These are phyloP conservation scores for Fusarium falciforme DNA, from an alignment of 2,329 filamentous ascomycete species.

Conservation along the genomic window DNA sequence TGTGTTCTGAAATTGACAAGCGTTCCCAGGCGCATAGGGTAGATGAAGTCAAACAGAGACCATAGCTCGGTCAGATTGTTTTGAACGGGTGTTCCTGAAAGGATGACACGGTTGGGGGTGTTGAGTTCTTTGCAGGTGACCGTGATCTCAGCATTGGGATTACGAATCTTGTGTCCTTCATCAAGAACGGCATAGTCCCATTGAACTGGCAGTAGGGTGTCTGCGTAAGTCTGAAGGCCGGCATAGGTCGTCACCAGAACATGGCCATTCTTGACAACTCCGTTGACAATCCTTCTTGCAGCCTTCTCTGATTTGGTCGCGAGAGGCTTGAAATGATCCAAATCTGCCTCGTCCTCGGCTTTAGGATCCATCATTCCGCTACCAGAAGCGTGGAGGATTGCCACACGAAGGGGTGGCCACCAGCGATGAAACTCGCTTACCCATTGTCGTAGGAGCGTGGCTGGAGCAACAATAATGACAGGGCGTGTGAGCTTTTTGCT, in stretches of 20 bases:
- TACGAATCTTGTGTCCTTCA: constrained; percentile 98
- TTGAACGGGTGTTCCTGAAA: constrained; percentile 97
- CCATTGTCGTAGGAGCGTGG: constrained; percentile 96
- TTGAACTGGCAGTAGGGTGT: constrained; percentile 82
- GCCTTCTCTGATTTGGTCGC: constrained; percentile 60
- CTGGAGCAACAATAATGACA: constrained; percentile 91
- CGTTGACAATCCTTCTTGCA: constrained; percentile 83
- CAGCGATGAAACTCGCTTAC: constrained; percentile 98
- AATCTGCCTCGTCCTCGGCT: constrained; percentile 64
- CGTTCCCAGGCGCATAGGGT: constrained; percentile 93
- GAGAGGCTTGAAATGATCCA: constrained; percentile 55
- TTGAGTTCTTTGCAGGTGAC: constrained; percentile 94
- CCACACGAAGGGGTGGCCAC: constrained; percentile 99
- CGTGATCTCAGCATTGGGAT: constrained; percentile 94
- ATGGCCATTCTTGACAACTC: constrained; percentile 86
- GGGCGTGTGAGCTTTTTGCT: constrained; percentile 87
- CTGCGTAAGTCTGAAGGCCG: constrained; percentile 91
- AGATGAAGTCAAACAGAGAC: constrained; percentile 98
- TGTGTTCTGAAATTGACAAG: constrained; percentile 90
- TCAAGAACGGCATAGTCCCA: constrained; percentile 97
- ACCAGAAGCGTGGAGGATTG: constrained; percentile 93
- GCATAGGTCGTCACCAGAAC: constrained; percentile 96
- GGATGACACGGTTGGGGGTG: constrained; percentile 89
- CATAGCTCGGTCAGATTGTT: constrained; percentile 96
- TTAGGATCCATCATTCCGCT: constrained; percentile 95